A percentile compares a stretch with the other conserved stretches of the same genome.
These are phyloP conservation scores for Scheffersomyces stambukii DNA, from an alignment of 1,139 yeast genomes.

Conservation along the genomic window DNA sequence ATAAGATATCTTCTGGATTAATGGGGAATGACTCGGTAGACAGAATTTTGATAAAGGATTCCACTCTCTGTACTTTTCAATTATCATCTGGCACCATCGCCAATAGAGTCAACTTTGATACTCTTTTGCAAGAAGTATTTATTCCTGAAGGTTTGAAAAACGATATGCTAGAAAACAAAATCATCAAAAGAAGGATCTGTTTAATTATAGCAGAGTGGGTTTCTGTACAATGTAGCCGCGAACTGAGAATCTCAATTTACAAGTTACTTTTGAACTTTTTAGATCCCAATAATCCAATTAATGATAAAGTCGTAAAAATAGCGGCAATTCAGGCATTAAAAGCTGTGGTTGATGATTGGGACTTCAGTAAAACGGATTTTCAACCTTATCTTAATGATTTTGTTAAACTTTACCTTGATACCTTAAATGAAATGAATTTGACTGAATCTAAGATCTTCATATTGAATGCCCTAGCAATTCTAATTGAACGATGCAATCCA, in stretches of 20 bases:
- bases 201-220: conserved; percentile 80
- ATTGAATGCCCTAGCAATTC: conserved; percentile 59
- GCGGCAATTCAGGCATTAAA: conserved; percentile 73
- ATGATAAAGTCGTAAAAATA: conserved; percentile 72
- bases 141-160: conserved; percentile 60
- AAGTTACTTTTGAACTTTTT: conserved; percentile 47
- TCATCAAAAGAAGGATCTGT: conserved; percentile 76
- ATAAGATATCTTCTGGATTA: conserved; percentile 55
- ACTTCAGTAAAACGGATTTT: conserved; percentile 65
- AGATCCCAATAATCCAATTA: conserved; percentile 35
- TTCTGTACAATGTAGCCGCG: conserved; percentile 56
- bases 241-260: conserved; percentile 58
- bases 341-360: conserved; percentile 79
- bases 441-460: conserved; percentile 76
- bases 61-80: conserved; percentile 78
- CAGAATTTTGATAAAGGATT: conserved; percentile 67
- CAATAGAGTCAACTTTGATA: conserved; percentile 62
- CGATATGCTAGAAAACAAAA: conserved; percentile 45
- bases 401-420: conserved; percentile 42
- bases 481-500: conserved; percentile 66
- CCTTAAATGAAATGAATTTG: conserved; percentile 43
- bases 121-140: conserved; percentile 52
- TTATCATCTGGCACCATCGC: conserved; percentile 65
- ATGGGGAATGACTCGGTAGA: conserved; percentile 33
- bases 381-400: conserved; percentile 58